phyloP scores from a whole-genome alignment of 345 rosid genomes.

The Citrus cavaleriei region DNA sequence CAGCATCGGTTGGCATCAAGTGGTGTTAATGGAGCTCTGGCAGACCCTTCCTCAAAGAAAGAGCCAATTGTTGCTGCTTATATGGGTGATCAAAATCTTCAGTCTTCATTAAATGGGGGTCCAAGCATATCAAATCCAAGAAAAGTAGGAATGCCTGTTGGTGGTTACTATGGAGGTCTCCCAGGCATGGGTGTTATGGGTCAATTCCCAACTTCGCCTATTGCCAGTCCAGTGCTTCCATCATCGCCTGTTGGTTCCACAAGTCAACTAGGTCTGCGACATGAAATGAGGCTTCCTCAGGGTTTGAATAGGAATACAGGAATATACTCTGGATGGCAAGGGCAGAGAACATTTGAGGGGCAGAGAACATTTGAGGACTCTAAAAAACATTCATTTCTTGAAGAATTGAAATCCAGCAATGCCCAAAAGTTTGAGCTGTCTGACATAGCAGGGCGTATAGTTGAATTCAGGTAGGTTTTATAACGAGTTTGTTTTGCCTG shows the following conservation, averaged over 20 bases:
- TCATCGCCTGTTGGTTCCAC: slow-evolving; percentile 64
- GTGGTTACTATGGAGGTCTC: slow-evolving; percentile 48
- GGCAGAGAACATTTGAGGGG: slow-evolving; percentile 63
- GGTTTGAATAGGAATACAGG: slow-evolving; percentile 56
- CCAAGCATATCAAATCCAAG: slow-evolving; percentile 46
- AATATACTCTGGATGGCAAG: slow-evolving; percentile 78
- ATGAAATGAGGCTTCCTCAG: slow-evolving; percentile 55
- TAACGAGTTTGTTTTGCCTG: slow-evolving; percentile 19
- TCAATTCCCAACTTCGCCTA: slow-evolving; percentile 63
- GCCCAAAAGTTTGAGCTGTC: slow-evolving; percentile 81
- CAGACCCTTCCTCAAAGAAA: slow-evolving; percentile 45
- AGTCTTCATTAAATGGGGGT: slow-evolving; percentile 44
- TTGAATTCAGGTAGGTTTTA: slow-evolving; percentile 78
- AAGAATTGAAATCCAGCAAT: slow-evolving; percentile 82
- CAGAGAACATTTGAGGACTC: slow-evolving; percentile 61
- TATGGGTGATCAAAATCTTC: slow-evolving; percentile 54
- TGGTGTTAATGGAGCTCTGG: slow-evolving; percentile 35
- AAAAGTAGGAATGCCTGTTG: slow-evolving; percentile 34
- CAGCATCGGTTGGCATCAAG: slow-evolving; percentile 38
- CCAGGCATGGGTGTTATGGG: slow-evolving; percentile 60
- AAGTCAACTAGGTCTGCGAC: slow-evolving; percentile 47
- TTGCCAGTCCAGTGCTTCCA: slow-evolving; percentile 67
- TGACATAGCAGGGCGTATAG: slow-evolving; percentile 79
- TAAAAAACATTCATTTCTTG: slow-evolving; percentile 74
- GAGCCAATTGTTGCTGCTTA: slow-evolving; percentile 33